Conservation (phyloP, 1,284 basidiomycete species). For the Trametes sp. region DNA sequence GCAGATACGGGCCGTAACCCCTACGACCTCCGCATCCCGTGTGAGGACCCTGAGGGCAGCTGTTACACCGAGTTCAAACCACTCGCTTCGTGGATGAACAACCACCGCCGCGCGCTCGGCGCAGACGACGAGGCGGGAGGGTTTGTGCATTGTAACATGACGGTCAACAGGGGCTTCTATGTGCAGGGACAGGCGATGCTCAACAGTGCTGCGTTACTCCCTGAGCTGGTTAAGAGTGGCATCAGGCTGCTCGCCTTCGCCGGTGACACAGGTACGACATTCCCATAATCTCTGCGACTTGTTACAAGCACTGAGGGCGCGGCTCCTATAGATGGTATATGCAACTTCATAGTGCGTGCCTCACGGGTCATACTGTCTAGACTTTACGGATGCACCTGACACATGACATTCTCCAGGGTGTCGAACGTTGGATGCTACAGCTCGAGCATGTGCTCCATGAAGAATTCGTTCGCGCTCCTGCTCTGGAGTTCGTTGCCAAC, state of each 20-base stretch:
- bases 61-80: slow-evolving; percentile 83
- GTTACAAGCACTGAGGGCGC: no score
- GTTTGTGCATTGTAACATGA: slow-evolving; percentile 58
- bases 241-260: slow-evolving; percentile 85
- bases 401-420: slow-evolving; percentile 56
- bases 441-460: slow-evolving; percentile 67
- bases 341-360: neutral
- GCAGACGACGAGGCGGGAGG: slow-evolving; percentile 58
- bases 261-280: slow-evolving; percentile 66
- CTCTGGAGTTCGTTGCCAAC: slow-evolving; percentile 52
- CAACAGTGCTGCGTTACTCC: slow-evolving; percentile 77
- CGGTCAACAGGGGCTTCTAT: slow-evolving; percentile 51
- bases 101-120: slow-evolving; percentile 73
- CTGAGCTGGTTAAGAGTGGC: slow-evolving; percentile 78
- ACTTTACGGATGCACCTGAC: neutral
- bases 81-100: slow-evolving; percentile 84
- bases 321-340: neutral
- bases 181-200: slow-evolving; percentile 82
- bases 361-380: neutral
- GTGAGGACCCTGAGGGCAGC: slow-evolving; percentile 69
- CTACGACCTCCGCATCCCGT: slow-evolving; percentile 86
- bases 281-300: neutral
- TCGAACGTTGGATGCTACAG: slow-evolving; percentile 72
- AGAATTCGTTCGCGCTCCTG: slow-evolving; percentile 64
- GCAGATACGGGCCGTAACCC: slow-evolving; percentile 72